Conservation (phyloP, 805 yeast genomes). For the Nakazawaea anatomiae region DNA sequence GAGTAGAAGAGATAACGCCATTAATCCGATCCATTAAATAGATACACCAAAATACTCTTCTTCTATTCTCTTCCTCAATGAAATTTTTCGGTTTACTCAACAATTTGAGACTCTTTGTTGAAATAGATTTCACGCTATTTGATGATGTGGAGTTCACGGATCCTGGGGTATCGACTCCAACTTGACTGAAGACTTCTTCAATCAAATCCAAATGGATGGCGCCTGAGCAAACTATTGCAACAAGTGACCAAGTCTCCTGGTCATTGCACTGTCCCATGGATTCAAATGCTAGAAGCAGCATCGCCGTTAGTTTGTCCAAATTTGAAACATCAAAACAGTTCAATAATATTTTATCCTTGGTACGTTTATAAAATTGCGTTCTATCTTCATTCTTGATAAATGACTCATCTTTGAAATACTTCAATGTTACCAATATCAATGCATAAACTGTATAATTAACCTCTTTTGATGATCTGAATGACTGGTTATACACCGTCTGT, state of each 20-base stretch:
- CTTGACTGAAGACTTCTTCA: conserved; percentile 8
- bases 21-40: conserved; percentile 28
- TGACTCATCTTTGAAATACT: conserved; percentile 8
- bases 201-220: conserved; percentile 16
- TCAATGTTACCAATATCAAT: conserved; percentile 15
- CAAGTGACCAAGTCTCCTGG: conserved; percentile 19
- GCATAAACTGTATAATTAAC: conserved; percentile 9
- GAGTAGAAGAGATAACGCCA: conserved; percentile 30
- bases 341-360: conserved; percentile 16
- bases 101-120: conserved; percentile 15
- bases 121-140: conserved; percentile 10
- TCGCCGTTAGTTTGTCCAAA: conserved; percentile 18
- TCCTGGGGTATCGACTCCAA: conserved; percentile 5
- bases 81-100: conserved; percentile 23
- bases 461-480: conserved; percentile 1
- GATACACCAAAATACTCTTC: conserved; percentile 29
- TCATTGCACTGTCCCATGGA: conserved; percentile 18
- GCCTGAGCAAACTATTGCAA: conserved; percentile 18
- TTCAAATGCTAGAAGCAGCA: conserved; percentile 18
- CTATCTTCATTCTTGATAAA: not conserved
- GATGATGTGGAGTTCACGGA: conserved; percentile 3
- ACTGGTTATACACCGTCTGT: conserved; percentile 2
- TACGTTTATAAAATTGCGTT: conserved; percentile 4
- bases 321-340: conserved; percentile 17
- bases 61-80: conserved; percentile 31